Evolutionary conservation across 257 asterid genomes (phyloP).

Genomic region (Oldenlandia corymbosa): DNA sequence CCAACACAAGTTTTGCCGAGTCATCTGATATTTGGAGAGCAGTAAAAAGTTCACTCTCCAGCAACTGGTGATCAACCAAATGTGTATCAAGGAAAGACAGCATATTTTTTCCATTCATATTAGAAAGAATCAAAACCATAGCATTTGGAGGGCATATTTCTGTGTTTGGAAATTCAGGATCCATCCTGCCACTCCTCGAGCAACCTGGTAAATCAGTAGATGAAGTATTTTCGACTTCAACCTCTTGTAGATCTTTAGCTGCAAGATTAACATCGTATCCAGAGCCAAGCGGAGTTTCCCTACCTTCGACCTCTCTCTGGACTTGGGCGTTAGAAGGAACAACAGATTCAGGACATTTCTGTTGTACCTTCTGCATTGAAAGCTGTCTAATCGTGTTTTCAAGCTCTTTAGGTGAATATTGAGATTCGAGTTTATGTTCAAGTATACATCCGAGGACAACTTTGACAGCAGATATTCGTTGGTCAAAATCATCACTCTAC

Average conservation of each 20-base stretch:
- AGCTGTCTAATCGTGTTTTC: conserved; percentile 14
- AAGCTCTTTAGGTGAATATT: conserved; percentile 13
- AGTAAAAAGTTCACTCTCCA: conserved; percentile 3
- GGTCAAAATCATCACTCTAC: conserved; percentile 18
- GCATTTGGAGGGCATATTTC: not conserved
- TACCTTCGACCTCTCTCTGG: conserved; percentile 1
- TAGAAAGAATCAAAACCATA: conserved; percentile 24
- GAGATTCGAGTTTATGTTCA: conserved; percentile 22
- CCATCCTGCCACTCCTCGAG: conserved; percentile 2
- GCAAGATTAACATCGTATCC: not conserved
- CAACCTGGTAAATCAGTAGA: conserved; percentile 4
- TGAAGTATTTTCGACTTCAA: not conserved
- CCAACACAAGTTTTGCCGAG: conserved; percentile 8
- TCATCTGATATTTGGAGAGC: conserved; percentile 4
- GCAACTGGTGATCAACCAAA: not conserved
- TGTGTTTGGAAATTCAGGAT: conserved; percentile 9
- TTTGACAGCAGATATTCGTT: conserved; percentile 16
- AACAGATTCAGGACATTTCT: not conserved
- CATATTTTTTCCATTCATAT: conserved; percentile 25
- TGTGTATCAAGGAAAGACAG: not conserved
- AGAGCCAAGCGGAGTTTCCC: not conserved
- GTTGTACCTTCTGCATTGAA: conserved; percentile 8
- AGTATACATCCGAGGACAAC: conserved; percentile 18
- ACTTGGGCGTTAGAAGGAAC: not conserved
- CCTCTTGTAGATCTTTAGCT: conserved; percentile 1